These are phyloP conservation scores for Catharanthus roseus DNA, from an alignment of 257 asterid species.

Conservation along the genomic window DNA sequence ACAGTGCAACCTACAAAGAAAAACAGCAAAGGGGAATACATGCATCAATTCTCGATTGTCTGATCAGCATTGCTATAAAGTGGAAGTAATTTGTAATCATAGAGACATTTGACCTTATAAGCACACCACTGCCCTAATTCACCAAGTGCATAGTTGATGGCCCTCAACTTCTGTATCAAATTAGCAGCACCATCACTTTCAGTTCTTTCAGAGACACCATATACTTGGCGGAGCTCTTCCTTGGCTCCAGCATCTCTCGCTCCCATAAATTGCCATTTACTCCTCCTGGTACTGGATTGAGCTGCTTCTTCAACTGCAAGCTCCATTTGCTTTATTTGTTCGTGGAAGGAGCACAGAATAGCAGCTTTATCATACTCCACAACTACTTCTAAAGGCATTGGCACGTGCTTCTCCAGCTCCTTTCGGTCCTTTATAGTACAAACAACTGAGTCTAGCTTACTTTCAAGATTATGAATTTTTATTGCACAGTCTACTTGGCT, in stretches of 20 bases:
- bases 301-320: conserved; percentile 89
- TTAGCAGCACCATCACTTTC: conserved; percentile 99
- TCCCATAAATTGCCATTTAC: conserved; percentile 99
- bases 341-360: conserved; percentile 93
- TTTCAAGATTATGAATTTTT: conserved; percentile 91
- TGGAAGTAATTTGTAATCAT: not conserved
- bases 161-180: conserved; percentile 92
- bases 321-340: conserved; percentile 94
- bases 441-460: conserved; percentile 79
- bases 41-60: not conserved
- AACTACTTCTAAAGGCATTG: conserved; percentile 91
- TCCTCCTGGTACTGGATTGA: conserved; percentile 83
- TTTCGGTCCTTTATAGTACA: conserved; percentile 93
- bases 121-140: conserved; percentile 99
- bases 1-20: conserved; percentile 74
- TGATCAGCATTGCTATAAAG: not conserved
- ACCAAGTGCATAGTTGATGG: conserved; percentile 93
- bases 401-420: conserved; percentile 95
- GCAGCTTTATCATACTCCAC: conserved; percentile 97
- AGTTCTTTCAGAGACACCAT: conserved; percentile 97
- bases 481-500: conserved; percentile 98
- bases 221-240: conserved; percentile 88
- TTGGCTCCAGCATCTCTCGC: conserved; percentile 99
- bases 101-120: conserved; percentile 53
- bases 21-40: not conserved